Evolutionary conservation across 208 protist species (phyloP), one percentile per base, ranked within the genome.

Genomic region (Wallacemonas rigidus): DNA sequence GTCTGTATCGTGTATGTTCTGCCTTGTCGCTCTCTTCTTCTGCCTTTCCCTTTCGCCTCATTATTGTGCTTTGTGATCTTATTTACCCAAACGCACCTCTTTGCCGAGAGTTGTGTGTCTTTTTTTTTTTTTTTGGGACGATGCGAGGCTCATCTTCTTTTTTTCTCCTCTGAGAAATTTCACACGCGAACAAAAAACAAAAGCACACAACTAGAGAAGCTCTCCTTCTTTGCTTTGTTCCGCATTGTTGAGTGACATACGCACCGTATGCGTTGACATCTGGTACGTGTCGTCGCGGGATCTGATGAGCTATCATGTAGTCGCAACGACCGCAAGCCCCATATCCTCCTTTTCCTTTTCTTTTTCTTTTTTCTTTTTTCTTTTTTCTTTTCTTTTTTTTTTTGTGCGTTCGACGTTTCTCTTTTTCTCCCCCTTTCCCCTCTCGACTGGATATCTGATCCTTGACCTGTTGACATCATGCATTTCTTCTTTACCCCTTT

Each of bases 321-420:
- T 26, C 26, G 26, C 26, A 26, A 26, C 26, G 26, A 26, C 26
- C 26, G 26, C 26, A 26, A 26, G 26, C 26, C 26, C 26, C 26
- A 26, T 26, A 26, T 26, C 26, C 26, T 26, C 26, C 57, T 41
- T 35, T 67, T 47, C 55, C 61, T 9, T 68, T 54, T 11, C 35
- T 50, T 67, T 2, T 60, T 2, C 39, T 47, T 58, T 8, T 53
- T 47, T 38, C 53, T 6, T 63, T 44, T 53, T 60, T 73, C 11
- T n/a, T 65, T 53, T 67, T 53, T 67, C 48, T 6, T 41, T 39
- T 55, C 51, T 53, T 76, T 70, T 73, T 47, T 71, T 72, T 71
- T 72, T 43, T 64, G 36, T 68, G 45, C 41, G 41, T 68, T 68
- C 8, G 8, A 6, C 8, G 12, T 68, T 56, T 40, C 44, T 48